Base-by-base conservation (phyloP, 768 basidiomycete genomes). In the Scleroderma citrinum region DNA sequence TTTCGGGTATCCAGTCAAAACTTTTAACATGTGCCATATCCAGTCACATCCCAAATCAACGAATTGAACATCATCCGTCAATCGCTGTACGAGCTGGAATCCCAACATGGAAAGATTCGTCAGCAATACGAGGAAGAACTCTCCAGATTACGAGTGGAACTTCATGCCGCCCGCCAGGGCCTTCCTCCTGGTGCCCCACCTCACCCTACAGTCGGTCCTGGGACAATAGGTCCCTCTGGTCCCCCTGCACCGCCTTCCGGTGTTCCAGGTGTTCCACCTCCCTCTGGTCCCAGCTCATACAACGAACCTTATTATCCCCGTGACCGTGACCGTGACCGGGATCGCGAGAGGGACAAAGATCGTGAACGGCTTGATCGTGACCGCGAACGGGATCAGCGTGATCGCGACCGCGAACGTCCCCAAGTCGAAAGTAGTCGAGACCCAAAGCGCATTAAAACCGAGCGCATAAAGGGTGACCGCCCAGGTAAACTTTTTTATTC, bases 51-150 rank as follows among this genome's bases (percentile, higher is more conserved):
- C 23, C 95, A 98, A 68, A 83, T 97, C 53, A 87, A 83, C 64
- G 95, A 98, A 64, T 74, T 97, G 47, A 88, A 86, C 56, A 82
- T 85, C 61, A 92, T 99, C 59, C 81, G 92, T 31, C 85, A 92
- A 60, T 82, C 87, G 2, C 75, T 97, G 11, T 94, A 93, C 62
- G 92, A 97, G 56, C 83, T 99, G 48, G 95, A 99, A 64, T 71
- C 82, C 0, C 85, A 88, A 53, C 92, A 98, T 57, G 77, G 76
- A 53, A 91, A 93, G 73, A 82, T 92, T 46, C 78, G 92, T 30
- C 80, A 85, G 52, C 82, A 85, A 60, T 95, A 91, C 59, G 93
- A 96, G 60, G 84, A 88, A 2, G 93, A 96, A 56, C 71, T 95
- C 49, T 70, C 71, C 5, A 76, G 84, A 29, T 76, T 92, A 12